phyloP scores from a whole-genome alignment of 148 eudicot species.

The Amaranthus palmeri region DNA sequence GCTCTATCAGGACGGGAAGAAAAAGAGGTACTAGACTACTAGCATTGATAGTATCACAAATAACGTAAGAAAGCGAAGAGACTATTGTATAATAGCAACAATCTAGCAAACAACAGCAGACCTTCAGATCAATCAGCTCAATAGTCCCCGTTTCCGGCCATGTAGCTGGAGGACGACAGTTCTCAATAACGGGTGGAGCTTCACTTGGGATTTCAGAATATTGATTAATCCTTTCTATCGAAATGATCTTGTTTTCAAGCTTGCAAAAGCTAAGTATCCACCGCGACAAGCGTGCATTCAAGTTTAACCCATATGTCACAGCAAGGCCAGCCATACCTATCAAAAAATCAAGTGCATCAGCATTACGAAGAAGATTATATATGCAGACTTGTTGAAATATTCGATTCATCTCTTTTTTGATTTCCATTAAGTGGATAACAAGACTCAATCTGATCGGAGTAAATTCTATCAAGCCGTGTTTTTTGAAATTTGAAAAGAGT shows the following conservation, averaged over 20 bases:
- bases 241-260: slow-evolving; percentile 96
- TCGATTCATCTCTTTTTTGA: neutral
- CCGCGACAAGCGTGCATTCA: slow-evolving; percentile 90
- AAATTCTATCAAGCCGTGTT: neutral
- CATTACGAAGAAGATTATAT: neutral
- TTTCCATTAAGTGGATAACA: neutral
- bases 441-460: neutral
- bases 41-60: too few species aligned
- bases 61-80: too few species aligned
- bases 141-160: slow-evolving; percentile 93
- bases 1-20: neutral
- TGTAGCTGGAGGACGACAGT: slow-evolving; percentile 57
- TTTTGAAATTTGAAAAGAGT: slow-evolving; percentile 7
- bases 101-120: slow-evolving; percentile 18
- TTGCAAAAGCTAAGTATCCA: slow-evolving; percentile 99
- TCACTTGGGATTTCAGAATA: slow-evolving; percentile 84
- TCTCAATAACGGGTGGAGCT: slow-evolving; percentile 80
- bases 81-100: neutral
- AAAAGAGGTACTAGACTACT: too few species aligned
- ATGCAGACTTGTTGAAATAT: neutral
- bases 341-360: neutral
- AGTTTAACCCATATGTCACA: slow-evolving; percentile 91
- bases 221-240: slow-evolving; percentile 91
- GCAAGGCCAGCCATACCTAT: slow-evolving; percentile 99
- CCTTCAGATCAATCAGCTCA: slow-evolving; percentile 80